Base-by-base conservation (phyloP, 768 basidiomycete genomes). In the Rhodotorula kratochvilovae region DNA sequence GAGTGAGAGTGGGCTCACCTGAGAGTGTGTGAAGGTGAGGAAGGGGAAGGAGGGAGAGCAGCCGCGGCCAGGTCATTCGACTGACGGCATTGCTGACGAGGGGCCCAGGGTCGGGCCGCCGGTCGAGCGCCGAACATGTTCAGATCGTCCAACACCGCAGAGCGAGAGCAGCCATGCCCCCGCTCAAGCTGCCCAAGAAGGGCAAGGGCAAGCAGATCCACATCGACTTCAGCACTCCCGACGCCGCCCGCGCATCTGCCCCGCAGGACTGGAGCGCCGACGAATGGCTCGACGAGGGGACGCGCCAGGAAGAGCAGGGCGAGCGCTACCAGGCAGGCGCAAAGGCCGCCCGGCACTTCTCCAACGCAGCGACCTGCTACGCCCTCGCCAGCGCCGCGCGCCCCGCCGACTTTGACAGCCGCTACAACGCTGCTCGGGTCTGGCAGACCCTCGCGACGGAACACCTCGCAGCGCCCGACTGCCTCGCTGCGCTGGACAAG, bases 251-350 rank as follows among this genome's bases (percentile, higher is more conserved):
- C 36, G 29, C 61, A 11, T 61, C 62, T 4, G 71, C 71, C 7
- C 66, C 66, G 10, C 0, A 21, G 1, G 17, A 29, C 27, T 67
- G 66, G 66, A 12, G 39, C 15, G 21, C 25, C 39, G 73, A 71
- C n/a, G 59, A 56, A 46, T 74, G 66, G 66, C 42, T 71, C 23
- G 60, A 61, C 58, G 73, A 75, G 61, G 73, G 73, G 10, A 58
- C 68, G 2, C 48, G 50, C 16, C 73, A 75, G 43, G 73, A 75
- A 25, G 73, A 68, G 63, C 67, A 75, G 39, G 70, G 73, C 11
- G 70, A 71, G 57, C 70, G 73, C 2, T 75, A 75, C 57, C 64
- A 66, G 43, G 54, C 31, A 29, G 73, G 73, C 0, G 11, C 54
- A 2, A 75, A 75, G 45, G 64, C 73, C 17, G 35, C 50, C 1